Evolutionary conservation across 1,284 basidiomycete genomes (phyloP), one percentile per base, ranked within the genome.

Genomic region (Athelia psychrophila): DNA sequence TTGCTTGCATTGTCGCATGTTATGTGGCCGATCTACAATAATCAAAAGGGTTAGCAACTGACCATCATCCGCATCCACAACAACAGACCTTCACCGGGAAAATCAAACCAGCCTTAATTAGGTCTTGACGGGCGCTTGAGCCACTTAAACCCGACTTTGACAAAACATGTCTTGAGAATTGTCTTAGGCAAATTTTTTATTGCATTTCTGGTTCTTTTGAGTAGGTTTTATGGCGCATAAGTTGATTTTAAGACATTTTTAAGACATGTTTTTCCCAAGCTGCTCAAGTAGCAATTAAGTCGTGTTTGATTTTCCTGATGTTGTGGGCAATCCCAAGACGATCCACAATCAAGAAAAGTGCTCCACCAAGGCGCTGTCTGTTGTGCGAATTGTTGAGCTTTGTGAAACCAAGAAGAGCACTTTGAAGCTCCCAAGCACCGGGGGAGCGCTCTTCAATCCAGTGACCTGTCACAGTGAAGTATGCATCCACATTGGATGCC

Each of bases 401-500:
- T 2, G 13, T 51, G 15, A 56, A 56, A 1, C 54, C 53, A 1
- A 56, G 40, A 2, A 56, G 20, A 8, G 53, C 54, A 2, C 36
- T 55, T n/a, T 54, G 13, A 22, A 48, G 6, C 20, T 55, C 47
- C 53, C 49, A 56, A 8, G 22, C 25, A 3, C 38, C 40, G 2
- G 3, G 38, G 22, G 36, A 61, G 58, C 23, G 59, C 33, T 35
- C 33, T 35, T 35, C 33, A 35, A 35, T 35, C 33, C 33, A 35
- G n/a, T 35, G 33, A 35, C 33, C 33, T 10, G 33, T 35, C 12
- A 35, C 33, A 35, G 33, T n/a, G n/a, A 35, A 35, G n/a, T 35
- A 61, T 16, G 45, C 47, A 27, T 61, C 51, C 3, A 45, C 49
- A 15, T 58, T 58, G 0, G 30, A 25, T 2, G 55, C 59, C 27